Evolutionary conservation across 176 grass and related monocot species (phyloP).

Genomic region (Raddia guianensis): DNA sequence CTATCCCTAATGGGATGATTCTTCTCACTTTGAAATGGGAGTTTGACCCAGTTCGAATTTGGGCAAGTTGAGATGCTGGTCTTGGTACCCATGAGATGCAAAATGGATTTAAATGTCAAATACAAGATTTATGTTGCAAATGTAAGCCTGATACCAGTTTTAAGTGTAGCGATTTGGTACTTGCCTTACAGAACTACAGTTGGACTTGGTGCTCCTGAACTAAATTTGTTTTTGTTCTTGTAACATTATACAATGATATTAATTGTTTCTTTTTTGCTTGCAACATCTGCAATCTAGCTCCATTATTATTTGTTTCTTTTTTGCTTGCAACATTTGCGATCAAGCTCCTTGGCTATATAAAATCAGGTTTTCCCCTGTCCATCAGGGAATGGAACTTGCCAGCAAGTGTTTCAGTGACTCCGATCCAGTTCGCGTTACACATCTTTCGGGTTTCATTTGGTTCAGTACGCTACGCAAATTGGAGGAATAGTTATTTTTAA

Average conservation of each 20-base stretch:
- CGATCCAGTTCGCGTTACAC: neutral
- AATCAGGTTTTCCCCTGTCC: neutral
- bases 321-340: neutral
- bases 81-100: neutral
- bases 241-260: conserved; percentile 1
- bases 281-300: neutral
- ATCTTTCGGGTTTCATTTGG: too few species aligned
- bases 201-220: neutral
- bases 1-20: neutral
- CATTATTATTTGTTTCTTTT: neutral
- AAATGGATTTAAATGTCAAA: neutral
- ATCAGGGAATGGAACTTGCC: neutral
- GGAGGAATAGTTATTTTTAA: too few species aligned
- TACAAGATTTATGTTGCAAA: neutral
- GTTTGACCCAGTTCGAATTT: neutral
- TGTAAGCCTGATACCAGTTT: conserved; percentile 23
- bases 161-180: neutral
- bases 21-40: neutral
- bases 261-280: neutral
- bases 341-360: neutral
- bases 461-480: too few species aligned
- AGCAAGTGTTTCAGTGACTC: neutral
- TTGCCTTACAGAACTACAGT: neutral
- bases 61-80: conserved; percentile 6
- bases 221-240: neutral